Evolutionary conservation across 1,284 basidiomycete species (phyloP).

Genomic region (Thelephora terrestris): DNA sequence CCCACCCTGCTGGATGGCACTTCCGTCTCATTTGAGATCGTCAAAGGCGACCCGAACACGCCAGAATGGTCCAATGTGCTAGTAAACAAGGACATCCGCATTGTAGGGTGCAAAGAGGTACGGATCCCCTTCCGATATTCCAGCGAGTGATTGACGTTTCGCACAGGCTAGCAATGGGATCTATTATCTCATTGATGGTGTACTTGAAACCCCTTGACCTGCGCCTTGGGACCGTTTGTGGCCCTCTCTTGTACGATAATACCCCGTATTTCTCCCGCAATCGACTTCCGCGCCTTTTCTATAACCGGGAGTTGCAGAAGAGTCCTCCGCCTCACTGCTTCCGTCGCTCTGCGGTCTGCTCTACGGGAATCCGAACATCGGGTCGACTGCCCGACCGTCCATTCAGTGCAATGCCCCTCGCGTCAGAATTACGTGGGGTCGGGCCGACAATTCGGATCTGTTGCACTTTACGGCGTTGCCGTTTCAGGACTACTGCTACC

Average conservation of each 20-base stretch:
- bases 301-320: no score
- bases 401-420: no score
- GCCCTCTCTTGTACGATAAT: neutral
- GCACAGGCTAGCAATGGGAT: slow-evolving; percentile 57
- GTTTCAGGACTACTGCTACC: no score
- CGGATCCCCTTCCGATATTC: slow-evolving; percentile 8
- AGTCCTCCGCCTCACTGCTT: no score
- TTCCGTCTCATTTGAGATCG: slow-evolving; percentile 38
- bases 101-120: slow-evolving; percentile 50
- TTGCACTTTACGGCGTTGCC: no score
- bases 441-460: no score
- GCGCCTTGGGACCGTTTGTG: neutral
- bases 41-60: slow-evolving; percentile 25
- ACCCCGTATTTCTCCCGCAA: no score
- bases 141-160: slow-evolving; percentile 8
- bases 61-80: slow-evolving; percentile 48
- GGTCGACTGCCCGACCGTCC: no score
- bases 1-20: slow-evolving; percentile 46
- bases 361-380: no score
- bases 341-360: no score
- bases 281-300: no score
- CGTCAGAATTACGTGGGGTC: no score
- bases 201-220: slow-evolving; percentile 31
- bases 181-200: slow-evolving; percentile 61
- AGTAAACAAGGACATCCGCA: slow-evolving; percentile 41